A percentile compares a stretch with the other conserved stretches of the same genome.
Conservation (phyloP, 2,329 filamentous ascomycete genomes). For the Fusarium tupiense region DNA sequence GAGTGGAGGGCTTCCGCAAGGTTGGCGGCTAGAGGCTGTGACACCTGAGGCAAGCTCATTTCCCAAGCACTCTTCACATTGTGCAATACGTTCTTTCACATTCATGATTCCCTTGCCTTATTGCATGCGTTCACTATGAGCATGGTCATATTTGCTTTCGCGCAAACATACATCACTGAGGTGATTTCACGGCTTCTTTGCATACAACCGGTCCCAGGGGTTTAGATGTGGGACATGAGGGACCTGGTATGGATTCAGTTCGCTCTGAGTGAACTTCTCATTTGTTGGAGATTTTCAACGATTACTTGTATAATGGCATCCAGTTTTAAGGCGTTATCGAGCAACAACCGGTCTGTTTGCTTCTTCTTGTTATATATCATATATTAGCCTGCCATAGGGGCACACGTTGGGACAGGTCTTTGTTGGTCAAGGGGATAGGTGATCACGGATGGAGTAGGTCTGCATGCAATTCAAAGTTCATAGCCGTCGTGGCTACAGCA, state of each 20-base stretch:
- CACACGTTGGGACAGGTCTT: constrained; percentile 5
- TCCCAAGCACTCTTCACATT: background rate
- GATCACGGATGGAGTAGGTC: constrained; percentile 17
- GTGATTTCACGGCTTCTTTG: constrained; percentile 17
- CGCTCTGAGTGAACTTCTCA: constrained; percentile 22
- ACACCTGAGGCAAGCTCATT: background rate
- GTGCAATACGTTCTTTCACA: constrained; percentile 6
- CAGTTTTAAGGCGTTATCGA: constrained; percentile 36
- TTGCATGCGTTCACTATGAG: constrained; percentile 10
- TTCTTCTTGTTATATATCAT: constrained; percentile 10
- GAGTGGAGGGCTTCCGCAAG: constrained; percentile 55
- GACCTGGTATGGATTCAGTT: constrained; percentile 18
- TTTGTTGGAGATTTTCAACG: constrained; percentile 30
- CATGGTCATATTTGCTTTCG: constrained; percentile 28
- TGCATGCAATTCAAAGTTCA: constrained; percentile 20
- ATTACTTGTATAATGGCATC: constrained; percentile 15
- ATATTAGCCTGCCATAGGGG: constrained; percentile 11
- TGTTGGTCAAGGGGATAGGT: background rate
- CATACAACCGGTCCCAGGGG: constrained; percentile 10
- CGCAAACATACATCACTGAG: constrained; percentile 27
- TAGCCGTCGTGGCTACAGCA: constrained; percentile 13
- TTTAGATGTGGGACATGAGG: constrained; percentile 1
- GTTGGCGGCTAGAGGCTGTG: constrained; percentile 41
- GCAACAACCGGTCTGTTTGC: constrained; percentile 21
- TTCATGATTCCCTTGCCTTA: constrained; percentile 12